Base-by-base conservation (phyloP, 371 early-diverging fungal genomes). In the Apophysomyces ossiformis region DNA sequence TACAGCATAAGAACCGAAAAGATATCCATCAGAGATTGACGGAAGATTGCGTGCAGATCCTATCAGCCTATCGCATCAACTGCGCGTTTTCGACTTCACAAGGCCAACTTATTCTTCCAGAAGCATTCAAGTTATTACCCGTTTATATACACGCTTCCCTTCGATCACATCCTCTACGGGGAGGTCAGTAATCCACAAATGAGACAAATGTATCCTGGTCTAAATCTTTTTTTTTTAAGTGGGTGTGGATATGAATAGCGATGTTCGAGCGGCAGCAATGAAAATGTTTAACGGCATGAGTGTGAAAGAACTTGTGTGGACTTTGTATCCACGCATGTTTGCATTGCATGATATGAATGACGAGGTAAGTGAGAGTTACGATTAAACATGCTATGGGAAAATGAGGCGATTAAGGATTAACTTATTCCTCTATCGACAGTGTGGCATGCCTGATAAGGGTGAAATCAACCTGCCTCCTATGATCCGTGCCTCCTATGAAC, bases 71-170 rank as follows among this genome's bases (percentile, higher is more conserved):
- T 73, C 93, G 99, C 56, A 91, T 89, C 58, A 90, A 97, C 75
- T 95, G 95, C 70, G 96, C 98, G 6, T 84, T 93, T 5, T 86
- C 93, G 3, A 93, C 94, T 5, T 89, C 95, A 4, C 90, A 96
- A 4, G 97, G 97, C 36, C 98, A 98, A 82, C 85, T 99, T 8
- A 97, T 99, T 61, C 79, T 99, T 57, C 99, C 99, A 9, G 99
- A 99, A 72, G 89, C 95, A 0, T 96, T 92, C 82, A 99, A 99
- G 77, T 83, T 98, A 63, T 85, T 93, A 63, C 99, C 99, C n/a
- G 82, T 98, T 38, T 96, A 93, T 78, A 81, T 90, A 4, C 86
- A 97, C 44, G 82, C 94, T 16, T 70, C 96, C 50, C 81, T 95
- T 38, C 95, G 97, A 69, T 88, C 89, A 38, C 81, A 85, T 45